Evolutionary conservation across 495 filamentous ascomycete species (phyloP), one percentile per base, ranked within the genome.

Genomic region (Hypoxylon lienhwacheense): DNA sequence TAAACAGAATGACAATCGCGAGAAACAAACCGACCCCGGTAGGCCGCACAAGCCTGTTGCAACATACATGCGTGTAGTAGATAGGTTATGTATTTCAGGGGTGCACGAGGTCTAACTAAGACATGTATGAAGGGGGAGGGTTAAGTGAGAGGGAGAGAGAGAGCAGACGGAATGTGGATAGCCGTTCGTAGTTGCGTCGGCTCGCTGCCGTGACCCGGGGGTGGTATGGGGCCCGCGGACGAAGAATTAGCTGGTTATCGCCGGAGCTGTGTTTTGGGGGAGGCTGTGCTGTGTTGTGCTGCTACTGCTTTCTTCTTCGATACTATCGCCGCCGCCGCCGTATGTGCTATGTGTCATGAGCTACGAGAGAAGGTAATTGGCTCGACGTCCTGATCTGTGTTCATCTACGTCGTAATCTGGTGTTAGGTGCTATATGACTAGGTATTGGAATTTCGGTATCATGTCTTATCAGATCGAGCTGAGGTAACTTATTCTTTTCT

Each of bases 171-270:
- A 47, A 47, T 50, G 51, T 41, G 41, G 24, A 36, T 50, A 55
- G 35, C 58, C 58, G 58, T 25, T 2, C n/a, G n/a, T n/a, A 47
- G 33, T 21, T 37, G 26, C 42, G 32, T 61, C 58, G 35, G 52
- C 40, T 61, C 47, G 35, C 46, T 61, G 52, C 26, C 47, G 47
- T 48, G 52, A 29, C 33, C 47, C 58, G 52, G 25, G 32, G 40
- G 52, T 35, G 52, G 52, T 42, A 35, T 31, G 32, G 39, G 26
- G 25, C 25, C 28, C 42, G 48, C 43, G 35, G 25, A 49, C 26
- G 37, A 34, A 25, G 7, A 21, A 25, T 22, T 44, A 28, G 12
- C 20, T 16, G 32, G 55, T n/a, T 53, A 35, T 46, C 26, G 43
- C 47, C 47, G 52, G 46, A 36, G 26, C 39, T 16, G 37, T 41